These are phyloP conservation scores for Dalbergia oliveri DNA, from an alignment of 306 rosid species.

Conservation along the genomic window DNA sequence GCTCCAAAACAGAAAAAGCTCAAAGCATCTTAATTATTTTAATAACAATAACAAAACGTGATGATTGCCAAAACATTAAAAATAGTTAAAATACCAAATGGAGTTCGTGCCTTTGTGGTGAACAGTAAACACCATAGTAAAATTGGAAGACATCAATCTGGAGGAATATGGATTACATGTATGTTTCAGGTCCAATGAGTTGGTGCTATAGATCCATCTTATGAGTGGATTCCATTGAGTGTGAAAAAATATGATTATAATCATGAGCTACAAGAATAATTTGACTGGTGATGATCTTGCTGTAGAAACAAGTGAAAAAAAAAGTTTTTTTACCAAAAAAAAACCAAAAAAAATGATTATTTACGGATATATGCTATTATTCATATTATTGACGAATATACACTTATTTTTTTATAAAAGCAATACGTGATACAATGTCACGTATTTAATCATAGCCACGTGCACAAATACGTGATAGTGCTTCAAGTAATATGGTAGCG, in stretches of 20 bases:
- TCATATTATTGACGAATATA: too few relatives aligned
- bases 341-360: too few relatives aligned
- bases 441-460: too few relatives aligned
- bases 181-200: constrained; percentile 37
- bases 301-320: constrained; percentile 17
- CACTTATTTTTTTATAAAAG: too few relatives aligned
- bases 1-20: not conserved
- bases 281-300: constrained; percentile 12
- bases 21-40: not conserved
- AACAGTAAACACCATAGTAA: constrained; percentile 18
- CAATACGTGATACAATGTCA: too few relatives aligned
- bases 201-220: constrained; percentile 26
- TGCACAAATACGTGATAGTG: too few relatives aligned
- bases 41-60: not conserved
- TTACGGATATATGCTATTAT: too few relatives aligned
- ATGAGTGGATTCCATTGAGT: constrained; percentile 33
- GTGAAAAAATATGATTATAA: constrained; percentile 20
- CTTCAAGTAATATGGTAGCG: too few relatives aligned
- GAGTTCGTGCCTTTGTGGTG: constrained; percentile 4
- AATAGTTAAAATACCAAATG: constrained; percentile 1
- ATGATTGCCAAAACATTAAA: constrained; percentile 19
- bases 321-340: too few relatives aligned
- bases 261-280: constrained; percentile 28
- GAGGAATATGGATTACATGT: constrained; percentile 19
- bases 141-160: constrained; percentile 26